A percentile compares a stretch with the other conserved stretches of the same genome.
Conservation (phyloP, 768 basidiomycete species). For the Psilocybe cyanescens region DNA sequence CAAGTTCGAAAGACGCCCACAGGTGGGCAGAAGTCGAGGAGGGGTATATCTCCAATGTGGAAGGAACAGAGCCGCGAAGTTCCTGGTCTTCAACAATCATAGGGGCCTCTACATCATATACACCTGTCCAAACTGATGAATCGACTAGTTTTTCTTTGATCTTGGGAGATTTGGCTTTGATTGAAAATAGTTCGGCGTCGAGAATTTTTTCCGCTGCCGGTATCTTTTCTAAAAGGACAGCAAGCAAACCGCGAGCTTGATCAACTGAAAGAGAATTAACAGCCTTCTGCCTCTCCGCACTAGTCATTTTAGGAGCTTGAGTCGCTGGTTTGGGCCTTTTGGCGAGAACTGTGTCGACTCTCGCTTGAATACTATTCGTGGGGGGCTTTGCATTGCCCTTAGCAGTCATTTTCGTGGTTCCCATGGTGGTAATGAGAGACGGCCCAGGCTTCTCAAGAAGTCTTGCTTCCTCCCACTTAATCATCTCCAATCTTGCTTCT, state of each 20-base stretch:
- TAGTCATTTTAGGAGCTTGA: not conserved
- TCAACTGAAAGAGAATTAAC: not conserved
- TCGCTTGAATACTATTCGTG: not conserved
- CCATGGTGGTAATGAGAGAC: too few species aligned
- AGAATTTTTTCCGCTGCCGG: not conserved
- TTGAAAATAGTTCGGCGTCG: not conserved
- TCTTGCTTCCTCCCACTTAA: not conserved
- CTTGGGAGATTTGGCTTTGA: not conserved
- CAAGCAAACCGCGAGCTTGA: not conserved
- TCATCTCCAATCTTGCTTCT: not conserved
- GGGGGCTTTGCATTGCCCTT: not conserved
- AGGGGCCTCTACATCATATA: conserved; percentile 22
- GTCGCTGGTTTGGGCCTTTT: not conserved
- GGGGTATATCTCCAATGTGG: conserved; percentile 23
- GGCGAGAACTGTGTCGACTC: not conserved
- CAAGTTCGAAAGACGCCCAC: conserved; percentile 31
- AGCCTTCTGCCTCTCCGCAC: not conserved
- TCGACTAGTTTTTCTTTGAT: not conserved
- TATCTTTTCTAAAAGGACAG: not conserved
- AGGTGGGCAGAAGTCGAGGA: conserved; percentile 28
- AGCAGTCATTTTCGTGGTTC: not conserved
- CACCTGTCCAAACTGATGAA: conserved; percentile 5
- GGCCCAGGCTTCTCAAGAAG: not conserved
- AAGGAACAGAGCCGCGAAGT: not conserved
- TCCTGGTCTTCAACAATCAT: conserved; percentile 24